Evolutionary conservation across 2,329 filamentous ascomycete species (phyloP).

Genomic region (Scytalidium lignicola): DNA sequence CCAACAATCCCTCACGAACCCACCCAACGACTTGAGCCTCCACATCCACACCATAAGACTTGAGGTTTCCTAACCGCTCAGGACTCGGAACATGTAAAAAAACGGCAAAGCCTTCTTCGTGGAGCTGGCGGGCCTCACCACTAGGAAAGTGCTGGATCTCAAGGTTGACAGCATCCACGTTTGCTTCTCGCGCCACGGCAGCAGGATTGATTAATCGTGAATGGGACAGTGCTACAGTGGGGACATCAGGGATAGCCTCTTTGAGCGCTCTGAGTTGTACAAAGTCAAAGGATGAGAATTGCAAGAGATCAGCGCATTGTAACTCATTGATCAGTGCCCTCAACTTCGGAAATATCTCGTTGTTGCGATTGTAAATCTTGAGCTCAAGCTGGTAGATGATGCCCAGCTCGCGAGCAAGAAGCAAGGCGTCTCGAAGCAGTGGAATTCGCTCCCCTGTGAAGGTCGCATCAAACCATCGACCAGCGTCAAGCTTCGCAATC

Average conservation of each 20-base stretch:
- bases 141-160: constrained; percentile 3
- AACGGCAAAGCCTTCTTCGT: neutral
- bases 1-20: constrained; percentile 1
- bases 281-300: constrained; percentile 3
- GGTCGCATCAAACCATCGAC: neutral
- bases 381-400: constrained; percentile 3
- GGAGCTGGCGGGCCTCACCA: constrained; percentile 1
- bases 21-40: neutral
- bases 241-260: neutral
- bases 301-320: neutral
- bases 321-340: neutral
- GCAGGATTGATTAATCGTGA: constrained; percentile 2
- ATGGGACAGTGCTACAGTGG: neutral
- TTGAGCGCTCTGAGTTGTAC: constrained; percentile 1
- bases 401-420: neutral
- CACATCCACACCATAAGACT: constrained; percentile 1
- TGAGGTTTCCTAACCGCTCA: neutral
- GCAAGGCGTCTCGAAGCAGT: neutral
- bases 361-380: constrained; percentile 1
- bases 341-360: constrained; percentile 1
- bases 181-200: neutral
- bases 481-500: constrained; percentile 2
- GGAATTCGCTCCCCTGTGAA: neutral
- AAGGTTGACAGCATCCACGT: constrained; percentile 1
- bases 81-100: neutral